Evolutionary conservation across 2,329 filamentous ascomycete genomes (phyloP).

Genomic region (Aspergillus sp.): DNA sequence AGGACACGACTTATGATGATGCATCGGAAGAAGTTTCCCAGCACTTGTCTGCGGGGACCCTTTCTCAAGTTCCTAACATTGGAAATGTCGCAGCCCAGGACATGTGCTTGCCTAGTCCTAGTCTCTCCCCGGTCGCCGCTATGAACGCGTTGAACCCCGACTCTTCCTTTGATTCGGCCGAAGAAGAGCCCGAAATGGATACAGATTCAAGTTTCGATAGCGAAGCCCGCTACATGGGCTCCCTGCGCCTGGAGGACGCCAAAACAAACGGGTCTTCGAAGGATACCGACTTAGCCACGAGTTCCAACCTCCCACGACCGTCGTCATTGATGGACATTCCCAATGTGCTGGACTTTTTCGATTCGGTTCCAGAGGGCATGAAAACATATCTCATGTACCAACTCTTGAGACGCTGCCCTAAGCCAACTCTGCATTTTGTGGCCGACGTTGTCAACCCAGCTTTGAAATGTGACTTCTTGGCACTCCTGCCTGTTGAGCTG

Average conservation of each 20-base stretch:
- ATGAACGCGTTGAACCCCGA: slow-evolving; percentile 57
- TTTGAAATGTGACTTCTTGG: slow-evolving; percentile 89
- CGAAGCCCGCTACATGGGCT: slow-evolving; percentile 24
- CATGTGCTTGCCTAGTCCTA: slow-evolving; percentile 90
- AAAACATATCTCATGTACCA: slow-evolving; percentile 98
- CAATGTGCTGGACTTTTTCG: slow-evolving; percentile 82
- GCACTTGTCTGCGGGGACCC: slow-evolving; percentile 18
- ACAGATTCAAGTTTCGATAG: slow-evolving; percentile 45
- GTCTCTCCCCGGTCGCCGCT: slow-evolving; percentile 83
- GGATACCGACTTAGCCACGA: slow-evolving; percentile 5
- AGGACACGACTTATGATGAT: slow-evolving; percentile 25
- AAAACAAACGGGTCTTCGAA: slow-evolving; percentile 10
- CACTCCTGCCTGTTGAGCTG: slow-evolving; percentile 79
- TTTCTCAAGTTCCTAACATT: slow-evolving; percentile 50
- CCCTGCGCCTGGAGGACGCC: slow-evolving; percentile 19
- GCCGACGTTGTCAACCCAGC: slow-evolving; percentile 91
- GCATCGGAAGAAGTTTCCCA: slow-evolving; percentile 22
- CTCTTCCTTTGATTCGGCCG: slow-evolving; percentile 42
- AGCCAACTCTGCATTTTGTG: slow-evolving; percentile 84
- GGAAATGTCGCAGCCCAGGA: slow-evolving; percentile 77
- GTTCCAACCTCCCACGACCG: slow-evolving; percentile 26
- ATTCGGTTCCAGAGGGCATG: slow-evolving; percentile 85
- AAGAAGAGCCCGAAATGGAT: slow-evolving; percentile 41
- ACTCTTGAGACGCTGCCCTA: slow-evolving; percentile 80
- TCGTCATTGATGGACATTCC: slow-evolving; percentile 72